A percentile compares a stretch with the other conserved stretches of the same genome.
phyloP scores from a whole-genome alignment of 2,329 filamentous ascomycete genomes.

The Aureobasidium musti region DNA sequence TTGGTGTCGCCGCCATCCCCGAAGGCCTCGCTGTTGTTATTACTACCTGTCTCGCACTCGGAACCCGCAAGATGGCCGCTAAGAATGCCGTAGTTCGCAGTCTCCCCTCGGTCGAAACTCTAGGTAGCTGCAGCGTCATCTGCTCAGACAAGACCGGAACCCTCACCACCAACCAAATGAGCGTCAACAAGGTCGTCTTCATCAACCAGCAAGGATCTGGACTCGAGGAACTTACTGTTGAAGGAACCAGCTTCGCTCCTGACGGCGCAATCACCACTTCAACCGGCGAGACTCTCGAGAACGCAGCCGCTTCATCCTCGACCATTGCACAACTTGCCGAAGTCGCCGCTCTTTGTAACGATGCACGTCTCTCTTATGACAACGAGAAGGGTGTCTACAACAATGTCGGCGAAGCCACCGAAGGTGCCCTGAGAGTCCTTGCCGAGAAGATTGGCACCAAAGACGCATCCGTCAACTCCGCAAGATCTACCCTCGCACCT shows the following conservation, averaged over 20 bases:
- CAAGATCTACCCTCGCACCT: constrained; percentile 50
- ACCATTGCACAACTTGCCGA: constrained; percentile 78
- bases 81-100: constrained; percentile 98
- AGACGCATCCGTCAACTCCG: constrained; percentile 61
- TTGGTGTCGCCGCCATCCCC: constrained; percentile 95
- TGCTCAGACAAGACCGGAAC: constrained; percentile 99
- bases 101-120: constrained; percentile 92
- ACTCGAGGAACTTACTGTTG: constrained; percentile 82
- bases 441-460: constrained; percentile 93
- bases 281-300: constrained; percentile 66
- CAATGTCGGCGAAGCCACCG: constrained; percentile 90
- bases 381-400: constrained; percentile 70
- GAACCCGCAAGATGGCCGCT: constrained; percentile 97
- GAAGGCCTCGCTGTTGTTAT: constrained; percentile 98
- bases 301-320: constrained; percentile 69
- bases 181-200: constrained; percentile 88
- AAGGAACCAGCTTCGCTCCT: constrained; percentile 90
- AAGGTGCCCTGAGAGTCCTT: constrained; percentile 86
- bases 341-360: constrained; percentile 79
- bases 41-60: constrained; percentile 94
- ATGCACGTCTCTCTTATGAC: constrained; percentile 81
- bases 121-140: constrained; percentile 98
- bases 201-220: constrained; percentile 71
- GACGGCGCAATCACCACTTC: constrained; percentile 67
- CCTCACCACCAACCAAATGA: constrained; percentile 99